These are phyloP conservation scores for Pseudogymnoascus sp. DNA, from an alignment of 2,329 filamentous ascomycete genomes.

Conservation along the genomic window DNA sequence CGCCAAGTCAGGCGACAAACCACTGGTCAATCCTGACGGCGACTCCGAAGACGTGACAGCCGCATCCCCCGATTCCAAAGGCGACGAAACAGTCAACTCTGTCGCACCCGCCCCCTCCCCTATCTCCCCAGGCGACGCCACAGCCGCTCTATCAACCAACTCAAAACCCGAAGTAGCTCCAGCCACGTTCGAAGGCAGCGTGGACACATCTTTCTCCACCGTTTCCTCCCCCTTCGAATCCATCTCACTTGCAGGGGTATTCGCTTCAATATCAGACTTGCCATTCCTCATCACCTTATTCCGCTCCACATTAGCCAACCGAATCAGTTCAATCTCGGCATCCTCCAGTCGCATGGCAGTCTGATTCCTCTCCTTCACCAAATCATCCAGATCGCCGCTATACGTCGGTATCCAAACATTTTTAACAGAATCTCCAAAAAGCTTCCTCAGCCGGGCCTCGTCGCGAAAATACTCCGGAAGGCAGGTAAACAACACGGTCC, in stretches of 20 bases:
- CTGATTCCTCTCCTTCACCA: constrained; percentile 50
- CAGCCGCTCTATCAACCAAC: neutral
- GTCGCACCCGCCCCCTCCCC: too few species aligned
- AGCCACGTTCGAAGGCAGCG: neutral
- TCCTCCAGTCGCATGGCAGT: constrained; percentile 53
- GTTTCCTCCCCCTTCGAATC: neutral
- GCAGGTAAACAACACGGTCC: constrained; percentile 58
- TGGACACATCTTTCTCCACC: neutral
- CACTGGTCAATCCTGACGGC: neutral
- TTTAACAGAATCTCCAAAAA: constrained; percentile 54
- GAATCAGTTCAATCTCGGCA: constrained; percentile 55
- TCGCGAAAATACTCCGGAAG: constrained; percentile 53
- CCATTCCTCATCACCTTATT: constrained; percentile 45
- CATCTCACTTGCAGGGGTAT: neutral
- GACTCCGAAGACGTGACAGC: neutral
- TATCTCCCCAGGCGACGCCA: neutral
- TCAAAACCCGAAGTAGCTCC: neutral
- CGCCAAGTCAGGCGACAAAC: neutral
- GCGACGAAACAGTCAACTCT: neutral
- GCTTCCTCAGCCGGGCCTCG: constrained; percentile 45
- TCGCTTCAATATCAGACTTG: constrained; percentile 28
- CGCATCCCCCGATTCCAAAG: neutral
- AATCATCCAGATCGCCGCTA: constrained; percentile 47
- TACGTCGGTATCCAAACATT: constrained; percentile 56
- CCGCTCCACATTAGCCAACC: constrained; percentile 46